These are phyloP conservation scores for Fusarium redolens DNA, from an alignment of 2,329 filamentous ascomycete species.

Conservation along the genomic window DNA sequence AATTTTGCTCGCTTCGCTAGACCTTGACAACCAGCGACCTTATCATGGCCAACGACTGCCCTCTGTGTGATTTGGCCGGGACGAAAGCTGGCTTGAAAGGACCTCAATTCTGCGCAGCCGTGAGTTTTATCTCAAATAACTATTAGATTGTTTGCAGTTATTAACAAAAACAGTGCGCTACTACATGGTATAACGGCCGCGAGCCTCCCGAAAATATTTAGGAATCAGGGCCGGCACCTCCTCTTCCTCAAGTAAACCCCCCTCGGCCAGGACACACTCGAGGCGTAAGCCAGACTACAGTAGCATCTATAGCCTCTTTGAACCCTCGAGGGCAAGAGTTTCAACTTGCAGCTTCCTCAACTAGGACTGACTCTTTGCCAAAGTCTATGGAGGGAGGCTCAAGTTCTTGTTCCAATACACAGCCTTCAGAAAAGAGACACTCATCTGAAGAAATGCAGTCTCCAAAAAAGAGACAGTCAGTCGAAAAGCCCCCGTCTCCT, in stretches of 20 bases:
- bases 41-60: background rate
- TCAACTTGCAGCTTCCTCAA: background rate
- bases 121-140: background rate
- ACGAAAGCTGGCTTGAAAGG: background rate
- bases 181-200: background rate
- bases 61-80: background rate
- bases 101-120: background rate
- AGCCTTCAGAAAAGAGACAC: background rate
- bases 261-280: no score
- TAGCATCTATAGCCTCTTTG: background rate
- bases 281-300: no score
- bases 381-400: background rate
- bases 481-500: background rate
- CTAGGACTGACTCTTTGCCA: background rate
- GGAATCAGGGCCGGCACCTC: background rate
- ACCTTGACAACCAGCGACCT: background rate
- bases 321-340: background rate
- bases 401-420: background rate
- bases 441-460: background rate
- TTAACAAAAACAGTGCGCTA: background rate
- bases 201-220: background rate
- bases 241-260: no score
- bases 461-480: background rate
- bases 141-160: no score
- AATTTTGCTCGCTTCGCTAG: background rate